Conservation (phyloP, 2,329 filamentous ascomycete genomes). For the Leptographium lundbergii region DNA sequence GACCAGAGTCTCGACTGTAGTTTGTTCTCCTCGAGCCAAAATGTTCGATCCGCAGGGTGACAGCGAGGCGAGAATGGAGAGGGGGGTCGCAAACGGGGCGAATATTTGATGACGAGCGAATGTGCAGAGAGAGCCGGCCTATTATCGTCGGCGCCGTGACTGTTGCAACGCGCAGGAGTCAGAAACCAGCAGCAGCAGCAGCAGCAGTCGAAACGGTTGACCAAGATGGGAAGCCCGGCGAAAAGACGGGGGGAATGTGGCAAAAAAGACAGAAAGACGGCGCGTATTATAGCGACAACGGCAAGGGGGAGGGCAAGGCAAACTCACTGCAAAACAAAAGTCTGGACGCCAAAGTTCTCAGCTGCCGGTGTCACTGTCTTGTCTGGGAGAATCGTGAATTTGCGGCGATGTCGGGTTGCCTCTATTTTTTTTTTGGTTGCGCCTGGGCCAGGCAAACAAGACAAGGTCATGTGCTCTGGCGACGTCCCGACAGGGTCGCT, state of each 20-base stretch:
- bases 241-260: background rate
- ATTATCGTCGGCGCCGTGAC: background rate
- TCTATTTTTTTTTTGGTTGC: background rate
- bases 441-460: background rate
- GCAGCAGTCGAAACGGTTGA: background rate
- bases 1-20: background rate
- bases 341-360: background rate
- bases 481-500: background rate
- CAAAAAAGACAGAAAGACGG: background rate
- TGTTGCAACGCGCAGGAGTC: background rate
- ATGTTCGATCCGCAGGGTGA: background rate
- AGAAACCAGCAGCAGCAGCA: background rate
- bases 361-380: background rate
- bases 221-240: background rate
- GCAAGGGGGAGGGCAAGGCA: background rate
- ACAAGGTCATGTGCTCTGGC: background rate
- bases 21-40: background rate
- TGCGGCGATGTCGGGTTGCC: background rate
- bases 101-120: background rate
- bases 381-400: background rate
- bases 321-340: background rate
- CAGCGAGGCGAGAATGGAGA: background rate
- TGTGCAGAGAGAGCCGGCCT: background rate
- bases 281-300: background rate
- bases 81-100: background rate